Base-by-base conservation (phyloP, 2,329 filamentous ascomycete genomes). In the Trichophyton schoenleinii region DNA sequence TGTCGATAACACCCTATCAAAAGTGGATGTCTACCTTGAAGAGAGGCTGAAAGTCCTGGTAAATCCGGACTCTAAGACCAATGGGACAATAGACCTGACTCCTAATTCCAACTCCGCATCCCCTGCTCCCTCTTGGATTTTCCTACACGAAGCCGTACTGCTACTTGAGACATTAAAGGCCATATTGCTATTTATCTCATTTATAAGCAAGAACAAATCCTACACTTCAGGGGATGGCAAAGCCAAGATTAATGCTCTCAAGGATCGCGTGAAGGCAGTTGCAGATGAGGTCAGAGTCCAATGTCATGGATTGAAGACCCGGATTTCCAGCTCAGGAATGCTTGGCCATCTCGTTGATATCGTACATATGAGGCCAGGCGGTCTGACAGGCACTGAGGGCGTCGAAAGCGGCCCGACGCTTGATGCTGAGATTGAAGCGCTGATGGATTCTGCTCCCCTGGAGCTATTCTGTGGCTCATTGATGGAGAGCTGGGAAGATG, bases 401-500 rank as follows among this genome's bases (percentile, higher is more conserved):
- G 11, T 6, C 1, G 15, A 55, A 8, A 13, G 52, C 11, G 8
- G 0, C 20, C 60, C 67, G 28, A 64, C 69, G 38, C 66, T 75
- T 36, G 68, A 67, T 31, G 61, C 61, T 2, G 68, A 71, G 58
- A 61, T 78, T 28, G 72, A 74, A 38, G 67, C 70, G 22, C 67
- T 71, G 34, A 64, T 76, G 42, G 74, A 75, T 60, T 68, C 69
- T 57, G 69, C 73, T 8, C 70, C 68, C 3, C 63, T 78, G 62
- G 76, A 78, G 65, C 61, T 76, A 20, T 74, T 76, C 66, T 76
- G 73, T 62, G 75, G 73, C n/a, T 68, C 70, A 36, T 66, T 78
- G 65, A 77, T 74, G 69, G 76, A 78, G 62, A 78, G 77, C 64
- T 78, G 76, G 77, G 75, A 77, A 57, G 75, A 77, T 60, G 75